Conservation (phyloP, 257 asterid genomes). For the Capsicum chinense region DNA sequence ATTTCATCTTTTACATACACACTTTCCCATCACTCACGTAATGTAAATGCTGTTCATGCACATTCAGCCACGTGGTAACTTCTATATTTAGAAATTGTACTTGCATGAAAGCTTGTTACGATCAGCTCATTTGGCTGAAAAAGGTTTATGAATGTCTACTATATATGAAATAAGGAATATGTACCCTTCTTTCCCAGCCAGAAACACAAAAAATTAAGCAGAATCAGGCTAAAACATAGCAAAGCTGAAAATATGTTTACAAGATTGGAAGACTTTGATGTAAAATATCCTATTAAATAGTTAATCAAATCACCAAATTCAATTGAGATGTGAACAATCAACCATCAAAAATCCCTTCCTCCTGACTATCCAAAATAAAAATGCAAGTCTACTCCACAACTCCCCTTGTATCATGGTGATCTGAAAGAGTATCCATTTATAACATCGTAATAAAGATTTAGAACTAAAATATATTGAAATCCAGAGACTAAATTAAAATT, state of each 20-base stretch:
- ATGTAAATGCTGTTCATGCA: too few species aligned
- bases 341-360: not conserved
- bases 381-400: not conserved
- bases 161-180: not conserved
- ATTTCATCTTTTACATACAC: too few species aligned
- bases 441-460: not conserved
- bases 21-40: not conserved
- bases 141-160: slow-evolving; percentile 15
- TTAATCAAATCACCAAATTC: not conserved
- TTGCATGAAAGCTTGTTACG: not conserved
- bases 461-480: not conserved
- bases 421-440: not conserved
- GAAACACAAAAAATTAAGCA: not conserved
- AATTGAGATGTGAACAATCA: not conserved
- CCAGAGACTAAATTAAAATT: not conserved
- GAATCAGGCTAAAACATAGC: not conserved
- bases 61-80: too few species aligned
- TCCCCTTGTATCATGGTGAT: not conserved
- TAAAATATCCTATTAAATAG: not conserved
- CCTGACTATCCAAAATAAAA: not conserved
- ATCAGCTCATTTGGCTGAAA: not conserved
- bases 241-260: not conserved
- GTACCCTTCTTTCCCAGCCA: not conserved
- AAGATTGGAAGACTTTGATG: too few species aligned
- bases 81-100: not conserved